Percentiles rank a stretch among this genome's conserved stretches.
phyloP scores from a whole-genome alignment of 306 rosid genomes.

The Erythrophleum fordii region DNA sequence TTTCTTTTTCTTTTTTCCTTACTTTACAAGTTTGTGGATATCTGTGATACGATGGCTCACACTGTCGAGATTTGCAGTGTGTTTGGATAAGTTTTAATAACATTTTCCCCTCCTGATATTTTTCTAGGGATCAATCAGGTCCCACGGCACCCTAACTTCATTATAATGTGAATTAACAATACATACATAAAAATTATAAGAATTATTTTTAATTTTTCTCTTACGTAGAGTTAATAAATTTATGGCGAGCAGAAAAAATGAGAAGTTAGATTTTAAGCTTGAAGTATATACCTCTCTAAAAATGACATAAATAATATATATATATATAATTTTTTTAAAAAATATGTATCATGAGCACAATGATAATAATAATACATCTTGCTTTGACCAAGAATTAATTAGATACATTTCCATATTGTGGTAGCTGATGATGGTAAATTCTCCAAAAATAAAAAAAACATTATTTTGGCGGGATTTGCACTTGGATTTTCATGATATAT shows the following conservation, averaged over 20 bases:
- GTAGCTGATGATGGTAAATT: too few species aligned
- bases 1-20: neutral
- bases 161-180: neutral
- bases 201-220: neutral
- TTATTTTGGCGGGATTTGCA: too few species aligned
- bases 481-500: too few species aligned
- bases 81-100: constrained; percentile 28
- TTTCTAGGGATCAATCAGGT: constrained; percentile 10
- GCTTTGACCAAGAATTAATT: too few species aligned
- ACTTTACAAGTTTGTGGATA: neutral
- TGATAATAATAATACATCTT: too few species aligned
- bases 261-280: neutral
- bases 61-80: constrained; percentile 31
- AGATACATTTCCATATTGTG: too few species aligned
- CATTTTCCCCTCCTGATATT: constrained; percentile 5
- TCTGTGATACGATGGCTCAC: constrained; percentile 32
- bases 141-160: neutral
- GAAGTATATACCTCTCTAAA: neutral
- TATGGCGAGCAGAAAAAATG: neutral
- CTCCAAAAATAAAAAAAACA: too few species aligned
- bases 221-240: neutral
- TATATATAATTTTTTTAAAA: too few species aligned
- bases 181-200: neutral
- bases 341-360: too few species aligned
- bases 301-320: neutral